phyloP scores from a whole-genome alignment of 2,329 filamentous ascomycete genomes.

The Penicillium occitanis region DNA sequence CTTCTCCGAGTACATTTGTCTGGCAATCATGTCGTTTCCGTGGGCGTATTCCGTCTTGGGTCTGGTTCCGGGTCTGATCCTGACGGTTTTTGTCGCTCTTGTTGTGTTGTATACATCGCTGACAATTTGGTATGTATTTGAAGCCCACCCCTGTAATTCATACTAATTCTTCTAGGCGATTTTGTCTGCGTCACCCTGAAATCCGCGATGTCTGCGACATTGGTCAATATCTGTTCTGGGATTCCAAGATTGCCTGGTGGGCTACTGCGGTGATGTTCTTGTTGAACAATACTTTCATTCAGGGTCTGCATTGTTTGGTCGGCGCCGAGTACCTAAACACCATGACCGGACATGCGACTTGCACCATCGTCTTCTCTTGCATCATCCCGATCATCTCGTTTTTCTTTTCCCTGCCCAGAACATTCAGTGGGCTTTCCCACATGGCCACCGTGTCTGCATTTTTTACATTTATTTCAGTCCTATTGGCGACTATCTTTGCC shows the following conservation, averaged over 20 bases:
- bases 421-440: slow-evolving; percentile 76
- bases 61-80: slow-evolving; percentile 78
- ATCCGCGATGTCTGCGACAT: slow-evolving; percentile 92
- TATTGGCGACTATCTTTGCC: slow-evolving; percentile 80
- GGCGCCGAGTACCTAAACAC: slow-evolving; percentile 89
- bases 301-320: slow-evolving; percentile 79
- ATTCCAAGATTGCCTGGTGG: slow-evolving; percentile 69
- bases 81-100: slow-evolving; percentile 74
- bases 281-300: slow-evolving; percentile 90
- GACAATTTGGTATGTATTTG: slow-evolving; percentile 55
- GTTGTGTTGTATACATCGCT: slow-evolving; percentile 82
- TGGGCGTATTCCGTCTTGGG: slow-evolving; percentile 89
- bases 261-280: slow-evolving; percentile 81
- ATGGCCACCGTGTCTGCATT: slow-evolving; percentile 76
- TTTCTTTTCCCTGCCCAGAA: slow-evolving; percentile 77
- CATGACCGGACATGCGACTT: slow-evolving; percentile 69
- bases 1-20: slow-evolving; percentile 93
- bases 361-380: slow-evolving; percentile 77
- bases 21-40: slow-evolving; percentile 93
- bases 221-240: slow-evolving; percentile 92
- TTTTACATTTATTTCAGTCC: slow-evolving; percentile 86
- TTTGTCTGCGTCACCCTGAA: slow-evolving; percentile 86
- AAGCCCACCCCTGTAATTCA: background rate
- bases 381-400: slow-evolving; percentile 74
- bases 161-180: slow-evolving; percentile 62